Conservation (phyloP, 305 asterid species). For the Rubia peregrina region DNA sequence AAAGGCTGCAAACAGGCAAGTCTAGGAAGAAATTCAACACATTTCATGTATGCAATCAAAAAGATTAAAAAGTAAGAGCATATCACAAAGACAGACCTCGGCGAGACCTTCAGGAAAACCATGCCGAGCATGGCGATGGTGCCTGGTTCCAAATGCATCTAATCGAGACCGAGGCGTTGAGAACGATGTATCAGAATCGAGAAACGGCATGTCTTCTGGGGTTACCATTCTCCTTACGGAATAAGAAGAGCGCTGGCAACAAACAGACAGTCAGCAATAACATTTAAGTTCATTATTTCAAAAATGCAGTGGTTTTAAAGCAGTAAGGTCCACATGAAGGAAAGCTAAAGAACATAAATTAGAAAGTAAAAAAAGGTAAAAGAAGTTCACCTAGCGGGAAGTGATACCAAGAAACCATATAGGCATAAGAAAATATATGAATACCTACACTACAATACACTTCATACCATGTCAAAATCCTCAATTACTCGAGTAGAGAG, state of each 20-base stretch:
- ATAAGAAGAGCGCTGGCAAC: conserved; percentile 51
- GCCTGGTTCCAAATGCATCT: conserved; percentile 51
- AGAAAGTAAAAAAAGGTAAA: neutral
- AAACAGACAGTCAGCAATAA: neutral
- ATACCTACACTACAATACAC: neutral
- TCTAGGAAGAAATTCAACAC: conserved; percentile 1
- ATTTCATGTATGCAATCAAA: neutral
- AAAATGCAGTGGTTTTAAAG: conserved; percentile 7
- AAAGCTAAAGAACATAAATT: neutral
- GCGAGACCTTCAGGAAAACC: conserved; percentile 72
- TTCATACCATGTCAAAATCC: neutral
- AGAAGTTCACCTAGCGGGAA: neutral
- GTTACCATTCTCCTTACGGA: conserved; percentile 62
- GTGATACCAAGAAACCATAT: neutral
- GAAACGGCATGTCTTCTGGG: conserved; percentile 67
- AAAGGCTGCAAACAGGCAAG: neutral
- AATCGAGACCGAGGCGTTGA: conserved; percentile 41
- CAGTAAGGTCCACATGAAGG: conserved; percentile 8
- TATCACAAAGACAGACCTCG: conserved; percentile 46
- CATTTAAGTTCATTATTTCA: neutral
- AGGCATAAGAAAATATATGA: neutral
- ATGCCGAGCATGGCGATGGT: conserved; percentile 55
- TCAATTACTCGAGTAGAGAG: neutral
- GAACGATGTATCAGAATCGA: conserved; percentile 42
- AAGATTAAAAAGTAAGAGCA: neutral